phyloP scores from a whole-genome alignment of 1,284 basidiomycete genomes.

The Sporisorium exsertum region DNA sequence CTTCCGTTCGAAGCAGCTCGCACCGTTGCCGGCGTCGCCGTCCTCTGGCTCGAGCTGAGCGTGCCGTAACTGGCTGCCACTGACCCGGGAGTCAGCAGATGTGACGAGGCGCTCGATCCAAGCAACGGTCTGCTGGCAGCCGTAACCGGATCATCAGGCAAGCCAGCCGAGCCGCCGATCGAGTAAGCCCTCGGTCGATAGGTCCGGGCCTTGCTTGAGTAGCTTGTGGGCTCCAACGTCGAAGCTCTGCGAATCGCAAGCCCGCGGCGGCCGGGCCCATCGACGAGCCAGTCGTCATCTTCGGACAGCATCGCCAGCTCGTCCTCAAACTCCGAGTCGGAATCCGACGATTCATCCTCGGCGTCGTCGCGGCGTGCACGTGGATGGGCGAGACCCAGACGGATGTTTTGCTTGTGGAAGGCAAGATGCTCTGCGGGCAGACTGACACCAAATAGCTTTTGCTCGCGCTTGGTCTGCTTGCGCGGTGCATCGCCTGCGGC shows the following conservation, averaged over 20 bases:
- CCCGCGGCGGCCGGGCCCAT: slow-evolving; percentile 27
- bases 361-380: slow-evolving; percentile 52
- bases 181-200: slow-evolving; percentile 37
- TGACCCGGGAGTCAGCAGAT: slow-evolving; percentile 6
- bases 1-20: slow-evolving; percentile 28
- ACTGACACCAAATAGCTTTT: slow-evolving; percentile 59
- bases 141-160: slow-evolving; percentile 50
- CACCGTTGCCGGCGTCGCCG: slow-evolving; percentile 54
- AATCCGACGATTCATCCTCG: slow-evolving; percentile 51
- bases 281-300: slow-evolving; percentile 55
- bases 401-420: slow-evolving; percentile 66
- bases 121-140: slow-evolving; percentile 32
- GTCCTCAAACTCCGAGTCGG: slow-evolving; percentile 54
- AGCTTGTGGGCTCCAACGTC: slow-evolving; percentile 32
- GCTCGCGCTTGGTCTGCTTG: slow-evolving; percentile 54
- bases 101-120: slow-evolving; percentile 16
- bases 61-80: slow-evolving; percentile 50
- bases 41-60: slow-evolving; percentile 58
- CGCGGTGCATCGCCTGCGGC: slow-evolving; percentile 15
- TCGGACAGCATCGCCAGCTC: slow-evolving; percentile 63
- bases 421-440: slow-evolving; percentile 66
- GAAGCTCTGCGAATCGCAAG: slow-evolving; percentile 46
- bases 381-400: slow-evolving; percentile 66
- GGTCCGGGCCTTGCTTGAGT: slow-evolving; percentile 17
- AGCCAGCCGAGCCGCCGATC: slow-evolving; percentile 43